Conservation (phyloP, 345 rosid species). For the Lenwebbia sp. region DNA sequence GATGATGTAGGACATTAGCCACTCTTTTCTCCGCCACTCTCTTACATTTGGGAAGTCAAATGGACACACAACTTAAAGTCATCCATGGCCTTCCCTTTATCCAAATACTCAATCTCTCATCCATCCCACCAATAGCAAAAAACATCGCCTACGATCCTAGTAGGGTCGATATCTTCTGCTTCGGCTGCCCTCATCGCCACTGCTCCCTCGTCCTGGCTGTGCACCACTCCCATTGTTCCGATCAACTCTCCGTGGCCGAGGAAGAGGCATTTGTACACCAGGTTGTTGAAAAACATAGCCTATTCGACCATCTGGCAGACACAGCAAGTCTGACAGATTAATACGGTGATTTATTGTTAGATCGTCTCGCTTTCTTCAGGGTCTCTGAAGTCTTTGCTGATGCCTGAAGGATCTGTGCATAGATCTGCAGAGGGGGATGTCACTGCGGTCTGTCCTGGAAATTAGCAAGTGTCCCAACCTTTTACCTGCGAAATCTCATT, state of each 20-base stretch:
- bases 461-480: no score
- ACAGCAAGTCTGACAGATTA: no score
- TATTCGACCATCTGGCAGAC: conserved; percentile 91
- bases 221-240: conserved; percentile 57
- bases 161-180: conserved; percentile 85
- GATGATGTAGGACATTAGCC: neutral
- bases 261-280: conserved; percentile 71
- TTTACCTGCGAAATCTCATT: no score
- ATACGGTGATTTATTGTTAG: neutral
- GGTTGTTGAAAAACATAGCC: conserved; percentile 98
- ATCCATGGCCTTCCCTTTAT: conserved; percentile 1
- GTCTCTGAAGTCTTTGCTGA: no score
- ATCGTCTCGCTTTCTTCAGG: no score
- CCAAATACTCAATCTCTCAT: neutral
- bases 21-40: neutral
- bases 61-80: neutral
- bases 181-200: conserved; percentile 57
- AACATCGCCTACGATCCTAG: conserved; percentile 12
- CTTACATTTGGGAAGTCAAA: neutral
- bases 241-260: conserved; percentile 66
- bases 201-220: conserved; percentile 47
- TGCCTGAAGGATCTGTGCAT: no score
- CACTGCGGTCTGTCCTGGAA: no score
- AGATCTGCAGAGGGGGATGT: no score
- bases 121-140: neutral